Conservation (phyloP, 805 yeast species). For the Cyberlindnera suaveolens region DNA sequence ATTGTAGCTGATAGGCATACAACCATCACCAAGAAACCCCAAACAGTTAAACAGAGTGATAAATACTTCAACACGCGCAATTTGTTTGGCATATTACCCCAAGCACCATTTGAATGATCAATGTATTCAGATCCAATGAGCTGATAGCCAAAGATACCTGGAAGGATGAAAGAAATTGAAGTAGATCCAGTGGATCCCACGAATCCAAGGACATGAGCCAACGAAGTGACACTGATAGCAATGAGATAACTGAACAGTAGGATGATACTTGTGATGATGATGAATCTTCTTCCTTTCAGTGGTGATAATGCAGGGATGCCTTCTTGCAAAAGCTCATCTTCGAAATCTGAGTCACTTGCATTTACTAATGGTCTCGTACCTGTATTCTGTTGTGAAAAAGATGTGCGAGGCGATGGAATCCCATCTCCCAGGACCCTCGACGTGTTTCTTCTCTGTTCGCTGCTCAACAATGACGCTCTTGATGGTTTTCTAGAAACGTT, state of each 20-base stretch:
- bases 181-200: constrained; percentile 95
- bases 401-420: not conserved
- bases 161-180: constrained; percentile 82
- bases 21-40: constrained; percentile 50
- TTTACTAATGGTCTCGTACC: constrained; percentile 3
- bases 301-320: constrained; percentile 19
- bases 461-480: constrained; percentile 9
- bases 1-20: constrained; percentile 39
- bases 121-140: constrained; percentile 47
- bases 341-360: constrained; percentile 8
- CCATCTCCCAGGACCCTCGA: constrained; percentile 2
- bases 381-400: constrained; percentile 2
- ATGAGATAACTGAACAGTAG: constrained; percentile 51
- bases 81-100: constrained; percentile 24
- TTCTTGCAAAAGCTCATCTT: constrained; percentile 29
- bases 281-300: constrained; percentile 34
- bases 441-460: constrained; percentile 5
- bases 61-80: constrained; percentile 27
- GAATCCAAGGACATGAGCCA: constrained; percentile 76
- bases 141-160: constrained; percentile 80
- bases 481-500: constrained; percentile 19
- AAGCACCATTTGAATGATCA: constrained; percentile 24
- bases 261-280: constrained; percentile 44
- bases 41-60: constrained; percentile 34
- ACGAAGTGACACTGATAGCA: constrained; percentile 63